phyloP scores from a whole-genome alignment of 2,329 filamentous ascomycete genomes.

The Paracamarosporium sp. region DNA sequence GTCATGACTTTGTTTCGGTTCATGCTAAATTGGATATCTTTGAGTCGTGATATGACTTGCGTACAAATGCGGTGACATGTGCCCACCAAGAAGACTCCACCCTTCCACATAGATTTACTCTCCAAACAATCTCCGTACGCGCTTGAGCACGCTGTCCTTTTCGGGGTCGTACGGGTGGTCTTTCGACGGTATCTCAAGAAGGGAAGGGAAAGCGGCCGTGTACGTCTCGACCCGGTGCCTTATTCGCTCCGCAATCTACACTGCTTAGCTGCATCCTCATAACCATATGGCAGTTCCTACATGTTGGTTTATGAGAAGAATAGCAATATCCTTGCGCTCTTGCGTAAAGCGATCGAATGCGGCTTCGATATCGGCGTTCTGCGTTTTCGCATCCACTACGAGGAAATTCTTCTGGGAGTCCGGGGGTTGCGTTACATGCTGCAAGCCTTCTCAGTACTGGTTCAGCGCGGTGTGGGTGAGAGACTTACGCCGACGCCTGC shows the following conservation, averaged over 20 bases:
- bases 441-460: slow-evolving; percentile 12
- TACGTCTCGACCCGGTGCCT: slow-evolving; percentile 88
- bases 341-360: slow-evolving; percentile 89
- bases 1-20: slow-evolving; percentile 16
- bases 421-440: slow-evolving; percentile 91
- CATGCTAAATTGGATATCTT: slow-evolving; percentile 17
- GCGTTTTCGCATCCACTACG: slow-evolving; percentile 93
- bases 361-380: slow-evolving; percentile 83
- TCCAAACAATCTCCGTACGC: slow-evolving; percentile 77
- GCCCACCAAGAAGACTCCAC: background rate
- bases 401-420: slow-evolving; percentile 97
- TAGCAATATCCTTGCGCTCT: slow-evolving; percentile 94
- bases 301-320: slow-evolving; percentile 97
- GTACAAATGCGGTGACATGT: slow-evolving; percentile 7
- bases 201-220: slow-evolving; percentile 91
- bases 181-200: slow-evolving; percentile 97
- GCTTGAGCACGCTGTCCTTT: slow-evolving; percentile 95
- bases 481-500: slow-evolving; percentile 87
- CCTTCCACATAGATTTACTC: slow-evolving; percentile 59
- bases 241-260: slow-evolving; percentile 90
- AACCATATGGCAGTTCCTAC: slow-evolving; percentile 57
- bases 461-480: background rate
- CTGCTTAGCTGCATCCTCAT: slow-evolving; percentile 13
- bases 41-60: background rate
- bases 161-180: slow-evolving; percentile 99